Evolutionary conservation across 495 filamentous ascomycete species (phyloP), one percentile per base, ranked within the genome.

Genomic region (Filosporella fistucella): DNA sequence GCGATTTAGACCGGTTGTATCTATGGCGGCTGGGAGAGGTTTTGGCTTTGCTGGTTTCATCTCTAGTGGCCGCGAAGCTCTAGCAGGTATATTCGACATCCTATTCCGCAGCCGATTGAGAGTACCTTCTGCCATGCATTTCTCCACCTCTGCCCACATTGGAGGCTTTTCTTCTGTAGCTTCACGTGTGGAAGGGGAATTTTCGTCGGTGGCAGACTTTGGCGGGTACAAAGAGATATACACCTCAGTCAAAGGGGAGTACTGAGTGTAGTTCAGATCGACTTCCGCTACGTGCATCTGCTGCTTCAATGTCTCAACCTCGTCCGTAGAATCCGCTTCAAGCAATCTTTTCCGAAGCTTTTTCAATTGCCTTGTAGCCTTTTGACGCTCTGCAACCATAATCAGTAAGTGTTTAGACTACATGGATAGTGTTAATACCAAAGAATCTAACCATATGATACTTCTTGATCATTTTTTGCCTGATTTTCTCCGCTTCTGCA

Each of bases 381-480:
- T 94, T 66, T 95, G 86, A 25, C 88, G 76, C 52, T 96, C 91
- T 94, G 56, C 14, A 14, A 29, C 34, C 35, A 10, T 16, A 20
- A 33, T 46, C 17, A 18, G 32, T 33, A 14, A 38, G n/a, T n/a
- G 3, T 17, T 13, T 16, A 21, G 18, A 14, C 26, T 45, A 10
- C 6, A 25, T 42, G 2, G 14, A 1, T 1, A 12, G 32, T 6
- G 20, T 4, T 60, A 74, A 41, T 64, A 87, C 90, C 76, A 75
- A 85, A 88, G 63, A 98, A 98, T 39, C 93, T 74, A 20, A 96
- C 86, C 78, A 93, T 95, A 61, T 96, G 91, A 60, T 96, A 98
- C 57, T 81, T 89, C 61, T 74, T 77, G 40, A 91, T 91, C 76
- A 95, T 85, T 44, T 77, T 73, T 51, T 78, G 76, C 50, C 84